Evolutionary conservation across 1,284 basidiomycete species (phyloP).

Genomic region (Sporisorium graminicola): DNA sequence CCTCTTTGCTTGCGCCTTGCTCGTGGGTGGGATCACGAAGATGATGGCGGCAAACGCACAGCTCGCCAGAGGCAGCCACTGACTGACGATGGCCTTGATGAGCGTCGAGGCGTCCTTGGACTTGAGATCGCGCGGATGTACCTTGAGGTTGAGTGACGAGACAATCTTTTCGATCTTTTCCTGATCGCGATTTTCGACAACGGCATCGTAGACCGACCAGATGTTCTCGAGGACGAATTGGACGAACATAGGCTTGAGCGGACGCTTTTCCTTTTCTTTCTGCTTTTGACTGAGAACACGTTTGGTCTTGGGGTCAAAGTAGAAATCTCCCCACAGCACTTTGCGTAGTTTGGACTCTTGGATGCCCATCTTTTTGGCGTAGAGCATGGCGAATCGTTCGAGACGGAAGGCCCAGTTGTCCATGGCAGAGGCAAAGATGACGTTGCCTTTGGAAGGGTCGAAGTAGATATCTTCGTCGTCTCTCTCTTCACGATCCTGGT

Average conservation of each 20-base stretch:
- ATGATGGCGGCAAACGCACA: slow-evolving; percentile 92
- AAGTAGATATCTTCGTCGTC: slow-evolving; percentile 96
- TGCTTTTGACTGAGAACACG: slow-evolving; percentile 91
- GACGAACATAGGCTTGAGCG: slow-evolving; percentile 95
- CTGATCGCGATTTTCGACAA: slow-evolving; percentile 57
- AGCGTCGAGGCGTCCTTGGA: slow-evolving; percentile 89
- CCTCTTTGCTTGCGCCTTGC: slow-evolving; percentile 82
- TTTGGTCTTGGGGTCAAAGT: slow-evolving; percentile 95
- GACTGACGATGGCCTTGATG: slow-evolving; percentile 87
- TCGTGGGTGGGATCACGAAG: slow-evolving; percentile 89
- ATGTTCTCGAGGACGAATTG: slow-evolving; percentile 98
- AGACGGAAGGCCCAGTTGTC: slow-evolving; percentile 99
- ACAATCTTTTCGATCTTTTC: slow-evolving; percentile 91
- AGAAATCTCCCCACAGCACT: slow-evolving; percentile 98
- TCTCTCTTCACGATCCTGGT: slow-evolving; percentile 78
- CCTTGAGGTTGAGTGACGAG: slow-evolving; percentile 82
- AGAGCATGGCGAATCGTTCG: slow-evolving; percentile 91
- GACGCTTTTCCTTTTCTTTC: slow-evolving; percentile 76
- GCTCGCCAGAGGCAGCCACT: slow-evolving; percentile 95
- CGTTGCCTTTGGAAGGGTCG: slow-evolving; percentile 93
- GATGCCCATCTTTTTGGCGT: slow-evolving; percentile 90
- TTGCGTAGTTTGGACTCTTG: slow-evolving; percentile 87
- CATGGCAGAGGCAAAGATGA: slow-evolving; percentile 94
- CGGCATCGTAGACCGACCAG: slow-evolving; percentile 85
- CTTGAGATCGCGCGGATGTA: slow-evolving; percentile 88